Evolutionary conservation across 2,329 filamentous ascomycete species (phyloP).

Genomic region (Dactylellina leptospora): DNA sequence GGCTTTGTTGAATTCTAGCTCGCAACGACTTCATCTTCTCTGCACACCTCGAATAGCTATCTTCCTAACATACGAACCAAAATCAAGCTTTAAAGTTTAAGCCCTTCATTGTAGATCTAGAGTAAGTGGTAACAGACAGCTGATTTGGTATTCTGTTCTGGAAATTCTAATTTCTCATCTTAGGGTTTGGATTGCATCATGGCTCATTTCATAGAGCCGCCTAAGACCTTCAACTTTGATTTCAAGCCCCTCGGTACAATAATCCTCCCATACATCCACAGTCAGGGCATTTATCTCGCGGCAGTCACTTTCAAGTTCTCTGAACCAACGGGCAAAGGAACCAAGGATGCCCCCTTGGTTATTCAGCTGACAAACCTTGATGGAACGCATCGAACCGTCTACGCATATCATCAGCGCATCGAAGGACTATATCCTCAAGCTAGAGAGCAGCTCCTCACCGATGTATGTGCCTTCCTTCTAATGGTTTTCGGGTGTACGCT

Average conservation of each 20-base stretch:
- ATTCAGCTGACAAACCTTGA: conserved; percentile 2
- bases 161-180: too few species aligned
- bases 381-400: not conserved
- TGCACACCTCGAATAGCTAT: too few species aligned
- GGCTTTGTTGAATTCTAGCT: too few species aligned
- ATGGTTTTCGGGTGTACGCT: not conserved
- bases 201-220: too few species aligned
- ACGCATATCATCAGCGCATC: not conserved
- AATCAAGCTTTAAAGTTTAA: too few species aligned
- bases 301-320: conserved; percentile 22
- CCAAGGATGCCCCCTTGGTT: not conserved
- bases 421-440: not conserved
- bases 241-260: conserved; percentile 8
- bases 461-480: conserved; percentile 3
- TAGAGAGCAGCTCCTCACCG: conserved; percentile 3
- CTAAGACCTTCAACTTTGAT: conserved; percentile 10
- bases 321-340: not conserved
- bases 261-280: not conserved
- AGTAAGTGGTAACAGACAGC: too few species aligned
- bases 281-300: conserved; percentile 1
- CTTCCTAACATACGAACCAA: too few species aligned
- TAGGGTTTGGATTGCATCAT: too few species aligned
- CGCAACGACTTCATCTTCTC: too few species aligned
- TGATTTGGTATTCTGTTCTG: too few species aligned
- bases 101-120: too few species aligned